Percentiles rank a stretch among this genome's conserved stretches.
phyloP scores from a whole-genome alignment of 1,139 yeast genomes.

The Scheffersomyces titani region DNA sequence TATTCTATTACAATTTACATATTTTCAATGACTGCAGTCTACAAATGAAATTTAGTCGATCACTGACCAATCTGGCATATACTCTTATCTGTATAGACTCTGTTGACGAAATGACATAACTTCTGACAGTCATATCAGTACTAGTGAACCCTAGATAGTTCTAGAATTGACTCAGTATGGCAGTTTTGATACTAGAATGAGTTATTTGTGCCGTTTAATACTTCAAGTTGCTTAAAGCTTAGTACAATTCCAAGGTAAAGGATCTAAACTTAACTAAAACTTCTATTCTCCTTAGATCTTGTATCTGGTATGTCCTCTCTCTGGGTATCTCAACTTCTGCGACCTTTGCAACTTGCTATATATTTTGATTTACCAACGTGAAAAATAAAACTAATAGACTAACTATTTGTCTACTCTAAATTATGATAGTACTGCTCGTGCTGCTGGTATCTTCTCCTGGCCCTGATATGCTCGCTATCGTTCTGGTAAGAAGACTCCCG shows the following conservation, averaged over 20 bases:
- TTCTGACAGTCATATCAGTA: background rate
- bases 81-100: background rate
- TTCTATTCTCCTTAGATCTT: no score
- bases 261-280: no score
- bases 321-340: constrained; percentile 2
- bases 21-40: background rate
- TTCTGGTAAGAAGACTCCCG: constrained; percentile 12
- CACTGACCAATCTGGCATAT: background rate
- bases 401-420: constrained; percentile 12
- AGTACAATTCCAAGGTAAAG: no score
- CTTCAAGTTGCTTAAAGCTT: no score
- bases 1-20: background rate
- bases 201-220: no score
- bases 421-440: constrained; percentile 35
- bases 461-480: constrained; percentile 14
- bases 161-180: background rate
- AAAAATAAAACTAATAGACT: background rate
- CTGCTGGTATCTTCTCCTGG: constrained; percentile 41
- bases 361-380: background rate
- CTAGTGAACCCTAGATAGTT: background rate
- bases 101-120: background rate
- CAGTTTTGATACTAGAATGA: background rate
- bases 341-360: background rate
- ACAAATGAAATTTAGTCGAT: background rate
- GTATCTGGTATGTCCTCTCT: no score